Evolutionary conservation across 2,329 filamentous ascomycete species (phyloP).

Genomic region (Calonectria honghensis): DNA sequence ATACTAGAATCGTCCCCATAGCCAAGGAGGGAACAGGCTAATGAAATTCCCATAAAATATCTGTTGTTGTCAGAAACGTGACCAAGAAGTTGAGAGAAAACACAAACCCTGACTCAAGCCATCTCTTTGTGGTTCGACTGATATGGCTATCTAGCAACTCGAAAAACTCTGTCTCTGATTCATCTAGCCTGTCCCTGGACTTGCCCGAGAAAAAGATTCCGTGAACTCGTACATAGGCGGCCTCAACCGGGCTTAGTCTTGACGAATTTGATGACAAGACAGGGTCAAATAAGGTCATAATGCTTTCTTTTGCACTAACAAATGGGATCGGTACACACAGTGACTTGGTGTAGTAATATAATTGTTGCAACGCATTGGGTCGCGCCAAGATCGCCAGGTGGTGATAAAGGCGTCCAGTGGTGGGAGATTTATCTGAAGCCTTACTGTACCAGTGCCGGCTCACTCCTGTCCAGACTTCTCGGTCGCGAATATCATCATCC

Average conservation of each 20-base stretch:
- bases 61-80: conserved; percentile 46
- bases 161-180: conserved; percentile 70
- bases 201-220: conserved; percentile 77
- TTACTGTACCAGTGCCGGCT: conserved; percentile 90
- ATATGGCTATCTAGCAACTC: conserved; percentile 75
- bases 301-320: conserved; percentile 79
- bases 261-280: conserved; percentile 65
- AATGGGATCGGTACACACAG: conserved; percentile 82
- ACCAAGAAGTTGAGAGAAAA: background rate
- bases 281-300: conserved; percentile 81
- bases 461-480: conserved; percentile 88
- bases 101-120: conserved; percentile 69
- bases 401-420: conserved; percentile 88
- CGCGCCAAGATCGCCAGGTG: conserved; percentile 88
- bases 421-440: conserved; percentile 85
- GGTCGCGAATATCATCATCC: conserved; percentile 83
- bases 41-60: conserved; percentile 59
- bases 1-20: conserved; percentile 65
- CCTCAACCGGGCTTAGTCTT: conserved; percentile 67
- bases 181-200: conserved; percentile 66
- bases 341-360: conserved; percentile 83
- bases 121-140: conserved; percentile 67
- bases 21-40: conserved; percentile 58
- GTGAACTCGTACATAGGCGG: conserved; percentile 78
- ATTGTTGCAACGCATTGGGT: conserved; percentile 80